These are phyloP conservation scores for Tolypocladium ophioglossoides DNA, from an alignment of 2,329 filamentous ascomycete genomes.

Conservation along the genomic window DNA sequence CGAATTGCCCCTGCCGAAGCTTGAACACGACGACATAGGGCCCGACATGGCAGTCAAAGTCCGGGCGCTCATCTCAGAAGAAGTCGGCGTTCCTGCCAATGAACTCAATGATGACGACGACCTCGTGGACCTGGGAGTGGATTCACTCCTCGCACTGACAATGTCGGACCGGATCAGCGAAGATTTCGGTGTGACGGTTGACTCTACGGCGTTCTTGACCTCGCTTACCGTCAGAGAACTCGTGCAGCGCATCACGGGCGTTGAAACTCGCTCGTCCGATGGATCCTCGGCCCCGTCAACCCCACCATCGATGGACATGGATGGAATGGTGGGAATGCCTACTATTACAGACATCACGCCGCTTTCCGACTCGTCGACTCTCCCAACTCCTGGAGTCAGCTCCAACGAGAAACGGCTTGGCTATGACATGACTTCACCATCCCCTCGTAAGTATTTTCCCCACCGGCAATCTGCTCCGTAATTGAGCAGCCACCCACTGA, in stretches of 20 bases:
- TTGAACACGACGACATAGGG: background rate
- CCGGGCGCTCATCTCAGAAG: conserved; percentile 4
- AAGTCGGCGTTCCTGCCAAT: conserved; percentile 1
- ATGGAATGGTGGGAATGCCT: background rate
- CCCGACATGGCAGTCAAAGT: background rate
- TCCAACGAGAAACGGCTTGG: too few species aligned
- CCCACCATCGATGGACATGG: background rate
- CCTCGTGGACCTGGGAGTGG: conserved; percentile 4
- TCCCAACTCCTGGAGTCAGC: too few species aligned
- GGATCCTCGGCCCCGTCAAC: background rate
- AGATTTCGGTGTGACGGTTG: background rate
- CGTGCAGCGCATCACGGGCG: background rate
- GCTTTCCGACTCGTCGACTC: too few species aligned
- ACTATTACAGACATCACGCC: too few species aligned
- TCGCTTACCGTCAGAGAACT: background rate
- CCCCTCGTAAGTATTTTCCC: too few species aligned
- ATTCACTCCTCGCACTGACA: conserved; percentile 4
- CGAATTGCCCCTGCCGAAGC: too few species aligned
- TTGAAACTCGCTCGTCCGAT: background rate
- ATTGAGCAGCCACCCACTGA: too few species aligned
- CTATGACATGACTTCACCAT: too few species aligned
- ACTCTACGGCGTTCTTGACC: background rate
- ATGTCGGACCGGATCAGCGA: conserved; percentile 1
- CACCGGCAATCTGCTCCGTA: too few species aligned
- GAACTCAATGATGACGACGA: conserved; percentile 1